These are phyloP conservation scores for Picea abies DNA, from an alignment of 83 land plant species.

Conservation along the genomic window DNA sequence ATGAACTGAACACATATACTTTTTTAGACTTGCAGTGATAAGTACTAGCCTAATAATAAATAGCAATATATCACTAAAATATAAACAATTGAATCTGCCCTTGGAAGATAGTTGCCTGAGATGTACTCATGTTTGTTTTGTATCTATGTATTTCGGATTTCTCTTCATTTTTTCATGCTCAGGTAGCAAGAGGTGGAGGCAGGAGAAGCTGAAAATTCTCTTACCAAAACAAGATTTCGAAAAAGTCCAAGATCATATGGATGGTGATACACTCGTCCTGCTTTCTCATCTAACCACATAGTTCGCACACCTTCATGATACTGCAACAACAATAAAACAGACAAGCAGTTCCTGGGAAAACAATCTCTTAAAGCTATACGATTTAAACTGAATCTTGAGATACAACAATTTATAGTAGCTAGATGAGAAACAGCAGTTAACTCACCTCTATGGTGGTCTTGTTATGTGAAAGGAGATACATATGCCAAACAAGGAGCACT, in stretches of 20 bases:
- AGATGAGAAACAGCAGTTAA: slow-evolving; percentile 4
- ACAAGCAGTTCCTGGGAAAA: slow-evolving; percentile 6
- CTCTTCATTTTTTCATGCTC: background rate
- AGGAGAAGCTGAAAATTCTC: slow-evolving; percentile 2
- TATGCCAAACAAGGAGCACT: slow-evolving; percentile 87
- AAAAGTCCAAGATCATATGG: slow-evolving; percentile 86
- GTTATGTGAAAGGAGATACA: slow-evolving; percentile 78
- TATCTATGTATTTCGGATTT: no score
- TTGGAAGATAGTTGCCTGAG: background rate
- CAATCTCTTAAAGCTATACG: background rate
- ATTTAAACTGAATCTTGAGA: background rate
- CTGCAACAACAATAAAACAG: slow-evolving; percentile 32
- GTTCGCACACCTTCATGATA: slow-evolving; percentile 94
- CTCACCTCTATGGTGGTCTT: slow-evolving; percentile 96
- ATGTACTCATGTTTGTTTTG: background rate
- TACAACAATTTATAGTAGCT: slow-evolving; percentile 9
- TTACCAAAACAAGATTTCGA: slow-evolving; percentile 68
- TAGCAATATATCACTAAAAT: background rate
- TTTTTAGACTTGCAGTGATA: background rate
- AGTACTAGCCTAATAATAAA: background rate
- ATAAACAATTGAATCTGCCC: background rate
- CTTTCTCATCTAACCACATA: slow-evolving; percentile 89
- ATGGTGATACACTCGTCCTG: slow-evolving; percentile 70
- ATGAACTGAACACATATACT: background rate
- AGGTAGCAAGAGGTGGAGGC: background rate